These are phyloP conservation scores for Beauveria bassiana DNA, from an alignment of 2,329 filamentous ascomycete genomes.

Conservation along the genomic window DNA sequence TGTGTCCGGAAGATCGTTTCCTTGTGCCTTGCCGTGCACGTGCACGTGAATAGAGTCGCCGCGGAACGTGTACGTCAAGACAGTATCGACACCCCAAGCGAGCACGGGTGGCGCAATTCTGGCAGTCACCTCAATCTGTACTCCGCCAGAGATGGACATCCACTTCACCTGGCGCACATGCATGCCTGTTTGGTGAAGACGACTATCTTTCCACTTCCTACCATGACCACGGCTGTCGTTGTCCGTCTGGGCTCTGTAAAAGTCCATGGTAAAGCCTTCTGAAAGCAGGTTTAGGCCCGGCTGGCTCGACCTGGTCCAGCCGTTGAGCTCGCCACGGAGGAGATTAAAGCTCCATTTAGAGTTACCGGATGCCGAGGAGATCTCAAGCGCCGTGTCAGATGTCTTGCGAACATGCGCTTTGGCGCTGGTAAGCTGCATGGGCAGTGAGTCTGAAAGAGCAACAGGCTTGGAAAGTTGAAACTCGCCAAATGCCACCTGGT, in stretches of 20 bases:
- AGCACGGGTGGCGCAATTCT: conserved; percentile 56
- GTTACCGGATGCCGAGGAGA: conserved; percentile 26
- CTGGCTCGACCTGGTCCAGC: conserved; percentile 28
- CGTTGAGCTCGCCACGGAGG: conserved; percentile 32
- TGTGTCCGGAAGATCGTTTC: conserved; percentile 42
- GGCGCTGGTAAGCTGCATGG: conserved; percentile 14
- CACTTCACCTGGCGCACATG: conserved; percentile 31
- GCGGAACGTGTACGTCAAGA: conserved; percentile 48
- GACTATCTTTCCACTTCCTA: conserved; percentile 45
- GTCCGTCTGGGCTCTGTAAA: conserved; percentile 60
- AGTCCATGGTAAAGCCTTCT: conserved; percentile 38
- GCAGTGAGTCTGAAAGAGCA: conserved; percentile 19
- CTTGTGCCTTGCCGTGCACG: conserved; percentile 39
- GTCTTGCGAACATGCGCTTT: conserved; percentile 18
- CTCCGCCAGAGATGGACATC: conserved; percentile 23
- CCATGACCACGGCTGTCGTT: conserved; percentile 54
- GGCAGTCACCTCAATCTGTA: conserved; percentile 38
- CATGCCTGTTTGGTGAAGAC: conserved; percentile 37
- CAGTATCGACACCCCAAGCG: conserved; percentile 48
- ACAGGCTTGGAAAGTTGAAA: conserved; percentile 30
- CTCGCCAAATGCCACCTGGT: conserved; percentile 45
- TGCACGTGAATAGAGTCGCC: conserved; percentile 40
- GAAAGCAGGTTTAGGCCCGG: conserved; percentile 33
- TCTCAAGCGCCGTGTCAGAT: conserved; percentile 20
- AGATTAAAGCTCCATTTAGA: conserved; percentile 38